These are phyloP conservation scores for Carpinus viminea DNA, from an alignment of 306 rosid species.

Conservation along the genomic window DNA sequence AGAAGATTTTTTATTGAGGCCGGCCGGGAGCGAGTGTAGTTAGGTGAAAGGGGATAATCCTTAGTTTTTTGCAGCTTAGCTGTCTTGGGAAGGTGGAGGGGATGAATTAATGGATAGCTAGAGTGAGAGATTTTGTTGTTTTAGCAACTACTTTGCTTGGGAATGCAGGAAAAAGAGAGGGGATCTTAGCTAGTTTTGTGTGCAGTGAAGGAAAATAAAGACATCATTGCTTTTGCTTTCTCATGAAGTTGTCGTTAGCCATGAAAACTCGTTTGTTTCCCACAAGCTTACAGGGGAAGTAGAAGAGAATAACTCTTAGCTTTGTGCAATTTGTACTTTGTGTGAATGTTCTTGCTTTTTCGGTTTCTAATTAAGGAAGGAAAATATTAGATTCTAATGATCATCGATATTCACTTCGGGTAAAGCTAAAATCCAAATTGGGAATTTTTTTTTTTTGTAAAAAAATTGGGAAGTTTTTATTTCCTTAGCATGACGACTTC, in stretches of 20 bases:
- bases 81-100: slow-evolving; percentile 30
- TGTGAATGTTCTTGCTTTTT: too few relatives aligned
- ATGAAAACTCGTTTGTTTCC: background rate
- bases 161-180: slow-evolving; percentile 28
- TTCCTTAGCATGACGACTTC: too few relatives aligned
- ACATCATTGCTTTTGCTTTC: background rate
- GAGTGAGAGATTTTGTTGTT: slow-evolving; percentile 30
- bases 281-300: background rate
- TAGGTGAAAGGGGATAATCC: slow-evolving; percentile 29
- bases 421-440: too few relatives aligned
- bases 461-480: too few relatives aligned
- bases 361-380: too few relatives aligned
- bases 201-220: slow-evolving; percentile 10
- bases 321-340: too few relatives aligned
- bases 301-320: background rate
- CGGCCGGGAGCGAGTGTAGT: slow-evolving; percentile 16
- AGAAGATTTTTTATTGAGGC: slow-evolving; percentile 35
- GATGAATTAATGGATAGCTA: slow-evolving; percentile 22
- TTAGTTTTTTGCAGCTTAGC: slow-evolving; percentile 26
- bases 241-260: background rate
- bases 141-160: slow-evolving; percentile 25
- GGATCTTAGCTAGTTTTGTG: slow-evolving; percentile 25
- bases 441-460: too few relatives aligned
- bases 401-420: too few relatives aligned
- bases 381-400: too few relatives aligned